Evolutionary conservation across 2,329 filamentous ascomycete species (phyloP).

Genomic region (Cytospora paraplurivora): DNA sequence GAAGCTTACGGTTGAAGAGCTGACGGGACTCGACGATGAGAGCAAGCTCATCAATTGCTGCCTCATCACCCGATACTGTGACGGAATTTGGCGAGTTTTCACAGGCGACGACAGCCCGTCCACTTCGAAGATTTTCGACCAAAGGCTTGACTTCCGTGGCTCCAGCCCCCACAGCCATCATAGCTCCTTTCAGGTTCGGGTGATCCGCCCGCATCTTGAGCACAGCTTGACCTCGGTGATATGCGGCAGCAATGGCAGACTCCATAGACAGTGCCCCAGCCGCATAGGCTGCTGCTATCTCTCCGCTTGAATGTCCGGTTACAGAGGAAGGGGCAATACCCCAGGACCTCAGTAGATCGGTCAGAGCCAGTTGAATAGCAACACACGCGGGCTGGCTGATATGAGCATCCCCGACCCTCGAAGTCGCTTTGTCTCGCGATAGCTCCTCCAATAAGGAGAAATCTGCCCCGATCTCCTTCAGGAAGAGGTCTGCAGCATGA

Average conservation of each 20-base stretch:
- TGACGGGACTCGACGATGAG: not conserved
- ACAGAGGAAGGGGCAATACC: constrained; percentile 38
- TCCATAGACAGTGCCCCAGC: constrained; percentile 27
- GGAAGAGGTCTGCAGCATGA: constrained; percentile 14
- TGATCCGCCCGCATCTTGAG: not conserved
- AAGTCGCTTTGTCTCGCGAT: constrained; percentile 39
- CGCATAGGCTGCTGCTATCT: constrained; percentile 29
- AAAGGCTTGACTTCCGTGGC: constrained; percentile 10
- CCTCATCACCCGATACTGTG: constrained; percentile 39
- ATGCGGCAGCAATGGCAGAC: constrained; percentile 31
- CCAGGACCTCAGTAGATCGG: constrained; percentile 42
- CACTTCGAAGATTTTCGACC: not conserved
- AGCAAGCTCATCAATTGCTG: constrained; percentile 33
- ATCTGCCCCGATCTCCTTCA: constrained; percentile 36
- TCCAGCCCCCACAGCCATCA: constrained; percentile 24
- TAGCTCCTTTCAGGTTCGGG: constrained; percentile 11
- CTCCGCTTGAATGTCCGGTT: constrained; percentile 18
- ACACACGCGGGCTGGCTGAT: constrained; percentile 45
- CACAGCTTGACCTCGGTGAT: constrained; percentile 27
- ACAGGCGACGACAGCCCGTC: constrained; percentile 20
- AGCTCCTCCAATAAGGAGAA: constrained; percentile 45
- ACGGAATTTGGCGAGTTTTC: constrained; percentile 34
- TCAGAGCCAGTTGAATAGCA: constrained; percentile 43
- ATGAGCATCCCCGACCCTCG: constrained; percentile 42
- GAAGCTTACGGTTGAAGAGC: constrained; percentile 28